Evolutionary conservation across 2,329 filamentous ascomycete species (phyloP).

Genomic region (Talaromyces sp.): DNA sequence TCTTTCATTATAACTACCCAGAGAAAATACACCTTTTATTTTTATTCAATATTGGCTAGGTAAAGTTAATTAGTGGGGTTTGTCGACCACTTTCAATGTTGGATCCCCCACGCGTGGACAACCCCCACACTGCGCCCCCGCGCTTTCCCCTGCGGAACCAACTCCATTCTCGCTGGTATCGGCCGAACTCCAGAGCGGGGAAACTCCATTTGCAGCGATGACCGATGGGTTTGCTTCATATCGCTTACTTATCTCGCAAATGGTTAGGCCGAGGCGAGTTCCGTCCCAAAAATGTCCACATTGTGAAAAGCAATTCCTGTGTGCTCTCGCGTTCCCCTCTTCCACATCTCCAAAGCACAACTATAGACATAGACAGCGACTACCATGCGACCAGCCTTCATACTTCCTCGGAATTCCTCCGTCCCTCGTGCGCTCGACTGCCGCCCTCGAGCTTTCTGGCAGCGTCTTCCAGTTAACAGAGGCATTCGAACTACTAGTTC

Average conservation of each 20-base stretch:
- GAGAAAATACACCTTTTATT: too few relatives aligned
- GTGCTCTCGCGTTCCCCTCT: neutral
- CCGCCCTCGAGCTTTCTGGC: constrained; percentile 21
- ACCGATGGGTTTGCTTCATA: constrained; percentile 1
- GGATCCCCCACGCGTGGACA: too few relatives aligned
- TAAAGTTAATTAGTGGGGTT: too few relatives aligned
- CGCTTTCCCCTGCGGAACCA: constrained; percentile 6
- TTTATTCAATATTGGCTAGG: too few relatives aligned
- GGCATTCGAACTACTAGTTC: constrained; percentile 25
- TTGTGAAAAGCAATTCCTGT: neutral
- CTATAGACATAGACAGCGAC: neutral
- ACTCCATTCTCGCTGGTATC: too few relatives aligned
- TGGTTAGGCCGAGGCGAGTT: neutral
- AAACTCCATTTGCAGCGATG: constrained; percentile 2
- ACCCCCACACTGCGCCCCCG: constrained; percentile 13
- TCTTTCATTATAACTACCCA: too few relatives aligned
- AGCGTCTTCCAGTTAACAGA: constrained; percentile 6
- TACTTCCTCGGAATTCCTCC: constrained; percentile 29
- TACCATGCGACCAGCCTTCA: constrained; percentile 27
- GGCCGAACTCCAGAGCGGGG: constrained; percentile 24
- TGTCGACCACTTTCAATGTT: too few relatives aligned
- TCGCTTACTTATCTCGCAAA: neutral
- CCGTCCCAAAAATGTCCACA: neutral
- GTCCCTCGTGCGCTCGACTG: constrained; percentile 29
- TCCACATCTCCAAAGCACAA: neutral